Percentiles rank a stretch among this genome's conserved stretches.
Evolutionary conservation across 768 basidiomycete genomes (phyloP).

Genomic region (Boletus subcaerulescens): DNA sequence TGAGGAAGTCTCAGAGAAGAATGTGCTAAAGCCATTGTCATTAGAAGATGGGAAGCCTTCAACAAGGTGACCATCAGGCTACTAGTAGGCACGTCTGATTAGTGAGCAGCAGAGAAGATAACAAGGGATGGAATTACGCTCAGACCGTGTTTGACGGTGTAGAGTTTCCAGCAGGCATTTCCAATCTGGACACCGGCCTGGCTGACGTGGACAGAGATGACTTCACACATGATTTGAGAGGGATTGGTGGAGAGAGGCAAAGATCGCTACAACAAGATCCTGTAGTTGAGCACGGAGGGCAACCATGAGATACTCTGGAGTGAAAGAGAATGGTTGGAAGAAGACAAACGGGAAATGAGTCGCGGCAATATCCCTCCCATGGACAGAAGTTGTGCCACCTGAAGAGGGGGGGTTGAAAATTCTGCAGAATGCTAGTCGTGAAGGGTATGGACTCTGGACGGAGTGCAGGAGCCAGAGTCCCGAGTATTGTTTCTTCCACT

Average conservation of each 20-base stretch:
- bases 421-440: too few species aligned
- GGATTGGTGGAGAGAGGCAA: background rate
- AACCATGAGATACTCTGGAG: too few species aligned
- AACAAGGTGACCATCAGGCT: constrained; percentile 93
- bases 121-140: constrained; percentile 52
- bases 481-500: too few species aligned
- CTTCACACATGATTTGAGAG: constrained; percentile 74
- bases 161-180: constrained; percentile 99
- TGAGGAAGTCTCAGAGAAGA: constrained; percentile 96
- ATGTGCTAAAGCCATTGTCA: constrained; percentile 96
- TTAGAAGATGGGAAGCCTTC: constrained; percentile 72
- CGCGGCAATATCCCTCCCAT: too few species aligned
- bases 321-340: too few species aligned
- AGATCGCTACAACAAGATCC: too few species aligned
- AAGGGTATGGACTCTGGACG: too few species aligned
- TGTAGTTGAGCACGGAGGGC: too few species aligned
- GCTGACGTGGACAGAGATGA: constrained; percentile 97
- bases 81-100: constrained; percentile 14
- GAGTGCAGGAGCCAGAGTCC: too few species aligned
- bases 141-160: constrained; percentile 97
- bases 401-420: too few species aligned
- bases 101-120: constrained; percentile 2
- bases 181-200: constrained; percentile 98
- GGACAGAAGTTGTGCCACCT: too few species aligned
- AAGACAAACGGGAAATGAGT: too few species aligned